A percentile compares a stretch with the other conserved stretches of the same genome.
phyloP scores from a whole-genome alignment of 805 yeast genomes.

The Barnettozyma sp. region DNA sequence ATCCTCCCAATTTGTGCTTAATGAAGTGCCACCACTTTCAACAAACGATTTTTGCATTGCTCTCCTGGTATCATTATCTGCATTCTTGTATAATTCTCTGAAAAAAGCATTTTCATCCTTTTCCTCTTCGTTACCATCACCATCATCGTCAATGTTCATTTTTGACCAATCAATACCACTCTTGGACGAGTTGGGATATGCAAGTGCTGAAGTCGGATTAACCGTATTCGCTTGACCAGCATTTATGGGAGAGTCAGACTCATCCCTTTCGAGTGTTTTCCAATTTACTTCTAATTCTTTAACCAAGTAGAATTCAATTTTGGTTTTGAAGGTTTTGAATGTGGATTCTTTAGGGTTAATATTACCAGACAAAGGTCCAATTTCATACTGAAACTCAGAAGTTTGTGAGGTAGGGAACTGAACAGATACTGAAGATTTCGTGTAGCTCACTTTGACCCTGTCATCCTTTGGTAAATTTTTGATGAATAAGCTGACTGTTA shows the following conservation, averaged over 20 bases:
- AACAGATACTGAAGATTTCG: slow-evolving; percentile 31
- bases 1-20: slow-evolving; percentile 91
- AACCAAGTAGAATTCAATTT: slow-evolving; percentile 58
- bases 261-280: slow-evolving; percentile 37
- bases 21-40: slow-evolving; percentile 91
- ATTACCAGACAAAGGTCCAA: slow-evolving; percentile 46
- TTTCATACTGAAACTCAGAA: slow-evolving; percentile 50
- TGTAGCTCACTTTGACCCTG: slow-evolving; percentile 35
- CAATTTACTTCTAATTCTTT: slow-evolving; percentile 46
- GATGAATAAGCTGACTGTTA: slow-evolving; percentile 67
- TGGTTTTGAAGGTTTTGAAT: slow-evolving; percentile 56
- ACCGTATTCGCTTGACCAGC: slow-evolving; percentile 4
- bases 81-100: slow-evolving; percentile 61
- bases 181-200: slow-evolving; percentile 60
- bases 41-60: slow-evolving; percentile 96
- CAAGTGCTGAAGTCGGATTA: slow-evolving; percentile 1
- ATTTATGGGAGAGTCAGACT: slow-evolving; percentile 9
- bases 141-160: slow-evolving; percentile 39
- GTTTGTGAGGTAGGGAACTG: slow-evolving; percentile 42
- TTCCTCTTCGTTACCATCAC: slow-evolving; percentile 33
- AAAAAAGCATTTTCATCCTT: slow-evolving; percentile 61
- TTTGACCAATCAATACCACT: slow-evolving; percentile 66
- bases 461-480: slow-evolving; percentile 51
- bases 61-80: slow-evolving; percentile 79
- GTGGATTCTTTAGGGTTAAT: slow-evolving; percentile 42